phyloP scores from a whole-genome alignment of 306 rosid species.

The Pyrus communis region DNA sequence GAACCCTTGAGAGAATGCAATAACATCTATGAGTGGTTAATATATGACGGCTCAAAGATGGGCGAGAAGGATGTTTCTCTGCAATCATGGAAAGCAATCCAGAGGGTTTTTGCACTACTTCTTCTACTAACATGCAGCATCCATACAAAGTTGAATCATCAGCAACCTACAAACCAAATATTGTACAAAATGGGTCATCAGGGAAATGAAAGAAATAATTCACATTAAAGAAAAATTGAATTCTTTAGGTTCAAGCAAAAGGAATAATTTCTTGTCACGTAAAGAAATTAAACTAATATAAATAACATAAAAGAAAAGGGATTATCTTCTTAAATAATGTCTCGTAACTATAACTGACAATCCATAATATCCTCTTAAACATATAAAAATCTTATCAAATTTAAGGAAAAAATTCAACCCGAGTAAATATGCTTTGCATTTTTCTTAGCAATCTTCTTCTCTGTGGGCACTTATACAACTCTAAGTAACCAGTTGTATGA shows the following conservation, averaged over 20 bases:
- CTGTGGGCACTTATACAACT: not conserved
- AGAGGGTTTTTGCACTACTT: slow-evolving; percentile 81
- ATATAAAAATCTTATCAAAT: not conserved
- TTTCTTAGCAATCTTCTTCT: not conserved
- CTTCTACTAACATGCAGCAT: slow-evolving; percentile 93
- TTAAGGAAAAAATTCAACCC: not conserved
- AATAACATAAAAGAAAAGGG: not conserved
- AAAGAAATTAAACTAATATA: not conserved
- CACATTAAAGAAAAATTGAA: not conserved
- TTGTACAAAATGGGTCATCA: slow-evolving; percentile 6
- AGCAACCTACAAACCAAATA: slow-evolving; percentile 57
- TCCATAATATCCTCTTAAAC: not conserved
- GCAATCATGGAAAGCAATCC: slow-evolving; percentile 73
- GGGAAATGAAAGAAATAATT: not conserved
- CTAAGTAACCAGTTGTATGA: not conserved
- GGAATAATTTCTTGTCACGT: not conserved
- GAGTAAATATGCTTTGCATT: no score
- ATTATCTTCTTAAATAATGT: not conserved
- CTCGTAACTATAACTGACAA: not conserved
- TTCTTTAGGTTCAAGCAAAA: not conserved
- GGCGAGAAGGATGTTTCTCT: slow-evolving; percentile 43
- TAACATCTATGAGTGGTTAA: slow-evolving; percentile 89
- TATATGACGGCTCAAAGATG: slow-evolving; percentile 69
- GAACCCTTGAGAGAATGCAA: slow-evolving; percentile 92
- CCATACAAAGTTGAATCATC: slow-evolving; percentile 94